Conservation (phyloP, 1,139 yeast species). For the Debaryomycetaceae sp. region DNA sequence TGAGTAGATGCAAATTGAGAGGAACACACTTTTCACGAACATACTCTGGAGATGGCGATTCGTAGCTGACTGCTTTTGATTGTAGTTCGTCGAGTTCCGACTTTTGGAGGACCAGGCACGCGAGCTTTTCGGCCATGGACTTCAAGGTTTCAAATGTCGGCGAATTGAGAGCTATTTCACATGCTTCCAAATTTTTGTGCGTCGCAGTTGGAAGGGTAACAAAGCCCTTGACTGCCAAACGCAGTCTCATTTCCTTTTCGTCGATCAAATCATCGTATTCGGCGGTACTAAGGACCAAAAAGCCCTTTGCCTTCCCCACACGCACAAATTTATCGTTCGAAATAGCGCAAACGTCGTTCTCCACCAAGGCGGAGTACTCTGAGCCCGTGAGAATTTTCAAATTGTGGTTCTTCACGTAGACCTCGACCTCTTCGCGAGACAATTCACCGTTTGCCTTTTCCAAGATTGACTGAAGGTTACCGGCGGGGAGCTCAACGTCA, state of each 20-base stretch:
- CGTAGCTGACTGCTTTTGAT: conserved; percentile 6
- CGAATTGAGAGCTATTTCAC: conserved; percentile 5
- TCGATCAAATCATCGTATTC: conserved; percentile 19
- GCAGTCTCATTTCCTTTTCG: conserved; percentile 25
- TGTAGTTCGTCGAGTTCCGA: conserved; percentile 10
- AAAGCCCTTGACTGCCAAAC: conserved; percentile 21
- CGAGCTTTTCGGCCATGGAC: conserved; percentile 7
- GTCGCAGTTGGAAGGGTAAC: conserved; percentile 21
- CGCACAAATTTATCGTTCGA: conserved; percentile 14
- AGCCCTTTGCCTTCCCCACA: conserved; percentile 17
- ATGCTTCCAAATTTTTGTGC: conserved; percentile 8
- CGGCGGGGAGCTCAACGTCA: conserved; percentile 6
- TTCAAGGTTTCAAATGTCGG: conserved; percentile 12
- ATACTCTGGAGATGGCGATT: conserved; percentile 19
- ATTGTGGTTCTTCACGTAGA: conserved; percentile 39
- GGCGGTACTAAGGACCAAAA: conserved; percentile 13
- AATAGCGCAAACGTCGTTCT: conserved; percentile 13
- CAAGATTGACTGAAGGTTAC: conserved; percentile 4
- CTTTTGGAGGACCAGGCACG: conserved; percentile 11
- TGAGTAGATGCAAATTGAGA: conserved; percentile 14
- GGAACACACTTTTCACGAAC: conserved; percentile 16
- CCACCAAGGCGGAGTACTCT: conserved; percentile 28
- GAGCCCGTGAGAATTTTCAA: conserved; percentile 39
- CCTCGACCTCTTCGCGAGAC: conserved; percentile 14
- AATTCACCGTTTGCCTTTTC: conserved; percentile 12